These are phyloP conservation scores for Rhodotorula sp. DNA, from an alignment of 1,284 basidiomycete genomes.

Conservation along the genomic window DNA sequence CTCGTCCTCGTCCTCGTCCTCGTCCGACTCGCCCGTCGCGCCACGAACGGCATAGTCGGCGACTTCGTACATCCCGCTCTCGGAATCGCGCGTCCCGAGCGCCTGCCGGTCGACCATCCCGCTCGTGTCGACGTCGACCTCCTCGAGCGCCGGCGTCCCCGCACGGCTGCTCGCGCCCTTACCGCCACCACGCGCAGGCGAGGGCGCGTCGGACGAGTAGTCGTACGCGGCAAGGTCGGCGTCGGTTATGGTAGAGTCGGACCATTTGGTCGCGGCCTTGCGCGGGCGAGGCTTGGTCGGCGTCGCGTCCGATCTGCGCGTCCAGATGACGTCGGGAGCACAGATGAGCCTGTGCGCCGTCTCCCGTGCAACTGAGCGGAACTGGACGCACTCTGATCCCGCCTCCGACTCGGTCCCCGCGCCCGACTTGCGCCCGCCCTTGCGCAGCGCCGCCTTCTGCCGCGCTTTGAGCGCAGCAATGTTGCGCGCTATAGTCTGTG, in stretches of 20 bases:
- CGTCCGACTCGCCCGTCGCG: constrained; percentile 49
- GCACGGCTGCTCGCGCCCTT: neutral
- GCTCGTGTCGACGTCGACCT: constrained; percentile 15
- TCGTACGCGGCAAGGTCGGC: constrained; percentile 61
- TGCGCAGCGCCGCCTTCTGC: constrained; percentile 57
- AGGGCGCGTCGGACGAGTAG: constrained; percentile 34
- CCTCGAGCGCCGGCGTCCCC: constrained; percentile 33
- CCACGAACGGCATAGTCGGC: constrained; percentile 45
- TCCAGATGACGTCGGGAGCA: neutral
- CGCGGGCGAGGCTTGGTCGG: constrained; percentile 33
- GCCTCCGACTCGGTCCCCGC: constrained; percentile 40
- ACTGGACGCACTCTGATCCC: constrained; percentile 43
- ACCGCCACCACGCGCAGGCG: neutral
- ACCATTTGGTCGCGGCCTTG: constrained; percentile 47
- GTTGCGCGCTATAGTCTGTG: constrained; percentile 87
- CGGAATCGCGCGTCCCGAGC: constrained; percentile 71
- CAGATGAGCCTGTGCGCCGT: constrained; percentile 41
- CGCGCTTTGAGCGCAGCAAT: constrained; percentile 86
- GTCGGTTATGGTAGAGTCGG: constrained; percentile 45
- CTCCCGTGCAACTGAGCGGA: neutral
- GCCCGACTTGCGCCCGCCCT: constrained; percentile 58
- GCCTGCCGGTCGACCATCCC: constrained; percentile 71
- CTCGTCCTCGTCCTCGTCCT: constrained; percentile 59
- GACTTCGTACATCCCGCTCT: constrained; percentile 59
- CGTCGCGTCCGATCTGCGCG: constrained; percentile 30